Evolutionary conservation across 345 rosid genomes (phyloP).

Genomic region (Populus davidiana): DNA sequence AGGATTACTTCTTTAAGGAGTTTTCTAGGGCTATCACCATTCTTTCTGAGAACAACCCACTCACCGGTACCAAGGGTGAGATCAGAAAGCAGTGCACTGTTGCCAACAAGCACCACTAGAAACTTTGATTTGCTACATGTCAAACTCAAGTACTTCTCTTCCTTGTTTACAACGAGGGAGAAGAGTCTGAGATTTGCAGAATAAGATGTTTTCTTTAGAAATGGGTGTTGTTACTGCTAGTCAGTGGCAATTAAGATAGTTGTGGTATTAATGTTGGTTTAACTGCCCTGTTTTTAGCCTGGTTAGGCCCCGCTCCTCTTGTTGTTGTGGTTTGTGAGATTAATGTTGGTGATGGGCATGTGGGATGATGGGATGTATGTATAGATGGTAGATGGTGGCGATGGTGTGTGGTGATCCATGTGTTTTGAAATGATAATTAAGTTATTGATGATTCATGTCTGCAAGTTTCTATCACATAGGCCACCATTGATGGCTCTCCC

Average conservation of each 20-base stretch:
- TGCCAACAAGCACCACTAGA: slow-evolving; percentile 76
- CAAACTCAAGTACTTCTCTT: neutral
- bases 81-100: slow-evolving; percentile 82
- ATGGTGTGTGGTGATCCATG: slow-evolving; percentile 35
- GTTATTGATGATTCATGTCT: slow-evolving; percentile 25
- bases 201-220: slow-evolving; percentile 26
- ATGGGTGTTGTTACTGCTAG: neutral
- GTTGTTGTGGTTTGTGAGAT: neutral
- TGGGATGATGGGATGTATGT: slow-evolving; percentile 7
- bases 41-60: slow-evolving; percentile 92
- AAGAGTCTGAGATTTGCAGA: slow-evolving; percentile 18
- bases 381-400: slow-evolving; percentile 19
- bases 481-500: neutral
- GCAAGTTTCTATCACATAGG: neutral
- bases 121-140: neutral
- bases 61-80: slow-evolving; percentile 89
- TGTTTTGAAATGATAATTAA: slow-evolving; percentile 8
- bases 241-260: neutral
- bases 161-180: slow-evolving; percentile 13
- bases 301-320: slow-evolving; percentile 4
- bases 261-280: slow-evolving; percentile 1
- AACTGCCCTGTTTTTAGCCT: neutral
- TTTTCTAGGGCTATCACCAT: slow-evolving; percentile 77
- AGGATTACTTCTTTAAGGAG: slow-evolving; percentile 88
- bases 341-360: neutral